Evolutionary conservation across 1,139 yeast genomes (phyloP).

Genomic region (Candida tetrigidarum): DNA sequence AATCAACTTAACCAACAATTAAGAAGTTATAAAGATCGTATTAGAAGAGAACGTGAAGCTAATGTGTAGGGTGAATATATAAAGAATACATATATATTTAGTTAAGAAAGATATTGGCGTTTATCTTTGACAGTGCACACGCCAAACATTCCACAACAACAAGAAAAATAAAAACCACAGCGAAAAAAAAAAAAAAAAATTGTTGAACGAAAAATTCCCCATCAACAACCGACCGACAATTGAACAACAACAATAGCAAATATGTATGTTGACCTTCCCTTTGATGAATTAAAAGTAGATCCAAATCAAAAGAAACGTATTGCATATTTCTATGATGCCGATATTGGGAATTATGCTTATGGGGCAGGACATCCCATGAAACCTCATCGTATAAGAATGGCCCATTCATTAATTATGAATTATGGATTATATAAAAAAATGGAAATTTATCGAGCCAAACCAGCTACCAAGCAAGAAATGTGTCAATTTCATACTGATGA

Average conservation of each 20-base stretch:
- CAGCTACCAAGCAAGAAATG: conserved; percentile 98
- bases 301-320: conserved; percentile 45
- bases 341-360: conserved; percentile 96
- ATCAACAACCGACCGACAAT: background rate
- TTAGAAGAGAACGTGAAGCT: conserved; percentile 22
- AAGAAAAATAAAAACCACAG: conserved; percentile 1
- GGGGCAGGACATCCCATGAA: conserved; percentile 99
- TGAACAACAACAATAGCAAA: background rate
- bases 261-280: conserved; percentile 50
- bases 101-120: background rate
- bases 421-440: conserved; percentile 95
- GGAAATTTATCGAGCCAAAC: conserved; percentile 97
- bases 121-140: background rate
- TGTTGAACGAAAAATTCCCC: conserved; percentile 4
- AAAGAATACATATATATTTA: conserved; percentile 5
- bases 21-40: conserved; percentile 28
- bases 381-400: conserved; percentile 98
- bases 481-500: conserved; percentile 99
- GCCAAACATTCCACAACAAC: background rate
- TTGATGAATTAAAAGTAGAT: conserved; percentile 49
- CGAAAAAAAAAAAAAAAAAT: background rate
- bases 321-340: conserved; percentile 62
- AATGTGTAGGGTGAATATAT: no score
- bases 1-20: conserved; percentile 52
- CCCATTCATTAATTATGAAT: conserved; percentile 96